Conservation (phyloP, 495 filamentous ascomycete genomes). For the Lineolata rhizophorae region DNA sequence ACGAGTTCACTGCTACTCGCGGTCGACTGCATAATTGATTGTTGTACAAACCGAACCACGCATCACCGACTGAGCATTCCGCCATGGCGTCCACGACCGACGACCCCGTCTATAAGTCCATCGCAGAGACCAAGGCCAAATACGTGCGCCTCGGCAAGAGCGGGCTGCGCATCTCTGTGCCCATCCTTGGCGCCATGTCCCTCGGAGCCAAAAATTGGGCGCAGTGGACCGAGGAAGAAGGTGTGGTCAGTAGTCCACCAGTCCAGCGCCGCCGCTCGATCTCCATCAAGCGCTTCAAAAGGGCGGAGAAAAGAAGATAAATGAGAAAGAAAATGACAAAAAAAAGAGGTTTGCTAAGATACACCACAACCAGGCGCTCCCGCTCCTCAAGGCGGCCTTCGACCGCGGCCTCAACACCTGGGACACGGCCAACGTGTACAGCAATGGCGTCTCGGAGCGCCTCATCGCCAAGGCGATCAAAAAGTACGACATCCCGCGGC, state of each 20-base stretch:
- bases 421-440: constrained; percentile 13
- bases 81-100: too few relatives aligned
- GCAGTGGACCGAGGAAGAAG: too few relatives aligned
- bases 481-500: constrained; percentile 22
- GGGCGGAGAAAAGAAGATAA: too few relatives aligned
- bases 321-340: too few relatives aligned
- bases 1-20: too few relatives aligned
- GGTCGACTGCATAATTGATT: too few relatives aligned
- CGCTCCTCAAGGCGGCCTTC: constrained; percentile 11
- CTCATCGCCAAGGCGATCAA: constrained; percentile 26
- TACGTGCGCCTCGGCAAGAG: constrained; percentile 20
- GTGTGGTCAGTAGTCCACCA: too few relatives aligned
- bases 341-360: too few relatives aligned
- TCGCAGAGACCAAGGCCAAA: constrained; percentile 19
- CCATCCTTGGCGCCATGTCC: constrained; percentile 25
- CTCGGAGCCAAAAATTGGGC: constrained; percentile 21
- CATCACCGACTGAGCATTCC: too few relatives aligned
- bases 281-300: too few relatives aligned
- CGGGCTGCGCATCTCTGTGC: constrained; percentile 22
- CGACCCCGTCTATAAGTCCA: not conserved
- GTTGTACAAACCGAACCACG: too few relatives aligned
- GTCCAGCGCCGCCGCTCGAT: too few relatives aligned
- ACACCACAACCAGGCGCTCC: constrained; percentile 19
- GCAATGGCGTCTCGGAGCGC: constrained; percentile 20
- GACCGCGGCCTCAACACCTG: constrained; percentile 12